phyloP scores from a whole-genome alignment of 345 rosid genomes.

The Citrus reticulata region DNA sequence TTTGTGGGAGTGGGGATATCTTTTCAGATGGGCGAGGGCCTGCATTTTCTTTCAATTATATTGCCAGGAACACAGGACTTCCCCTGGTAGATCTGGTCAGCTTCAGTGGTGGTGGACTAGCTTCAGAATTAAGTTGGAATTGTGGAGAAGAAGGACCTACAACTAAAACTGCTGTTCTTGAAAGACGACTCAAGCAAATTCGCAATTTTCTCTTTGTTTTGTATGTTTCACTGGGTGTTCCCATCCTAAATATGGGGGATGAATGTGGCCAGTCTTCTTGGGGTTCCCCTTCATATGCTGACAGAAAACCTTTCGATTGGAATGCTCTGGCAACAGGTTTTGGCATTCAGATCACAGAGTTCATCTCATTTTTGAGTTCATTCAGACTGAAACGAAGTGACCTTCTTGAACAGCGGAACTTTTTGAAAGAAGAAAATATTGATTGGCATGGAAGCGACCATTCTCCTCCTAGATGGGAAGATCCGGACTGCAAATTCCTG shows the following conservation, averaged over 20 bases:
- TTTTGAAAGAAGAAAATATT: conserved; percentile 67
- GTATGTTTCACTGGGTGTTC: conserved; percentile 73
- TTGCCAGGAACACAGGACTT: conserved; percentile 75
- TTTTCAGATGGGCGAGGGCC: conserved; percentile 88
- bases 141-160: conserved; percentile 97
- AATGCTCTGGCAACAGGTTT: conserved; percentile 54
- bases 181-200: conserved; percentile 78
- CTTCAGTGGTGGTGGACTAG: conserved; percentile 50
- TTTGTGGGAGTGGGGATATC: conserved; percentile 88
- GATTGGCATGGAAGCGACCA: conserved; percentile 71
- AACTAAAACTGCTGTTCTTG: conserved; percentile 56
- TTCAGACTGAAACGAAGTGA: conserved; percentile 62
- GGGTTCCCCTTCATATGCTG: conserved; percentile 54
- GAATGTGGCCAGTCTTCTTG: conserved; percentile 83
- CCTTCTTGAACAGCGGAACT: conserved; percentile 59
- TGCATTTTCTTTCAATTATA: conserved; percentile 68
- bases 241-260: conserved; percentile 93
- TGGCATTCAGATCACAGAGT: conserved; percentile 59
- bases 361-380: conserved; percentile 66
- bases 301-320: conserved; percentile 70
- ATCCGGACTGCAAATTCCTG: conserved; percentile 59
- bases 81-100: conserved; percentile 87
- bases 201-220: conserved; percentile 76
- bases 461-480: conserved; percentile 78
- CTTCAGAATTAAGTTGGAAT: conserved; percentile 87